These are phyloP conservation scores for Tetrahymena elliotti DNA, from an alignment of 73 alveolate genomes.

Conservation along the genomic window DNA sequence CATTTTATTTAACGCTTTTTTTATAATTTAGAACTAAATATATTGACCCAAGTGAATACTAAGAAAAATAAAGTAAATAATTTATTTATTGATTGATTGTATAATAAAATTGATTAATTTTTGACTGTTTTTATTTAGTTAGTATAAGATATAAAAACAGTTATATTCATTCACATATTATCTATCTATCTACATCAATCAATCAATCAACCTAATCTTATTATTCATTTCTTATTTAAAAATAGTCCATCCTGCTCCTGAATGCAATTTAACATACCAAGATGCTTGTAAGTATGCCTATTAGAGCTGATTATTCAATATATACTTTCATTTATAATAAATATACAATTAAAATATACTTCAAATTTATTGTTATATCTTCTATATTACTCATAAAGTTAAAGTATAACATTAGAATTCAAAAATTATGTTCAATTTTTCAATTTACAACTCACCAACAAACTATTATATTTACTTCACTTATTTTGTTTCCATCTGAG, in stretches of 20 bases:
- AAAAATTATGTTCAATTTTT: too few species aligned
- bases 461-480: too few species aligned
- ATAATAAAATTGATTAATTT: background rate
- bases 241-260: background rate
- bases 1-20: background rate
- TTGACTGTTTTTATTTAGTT: background rate
- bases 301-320: background rate
- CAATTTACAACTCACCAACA: too few species aligned
- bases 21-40: background rate
- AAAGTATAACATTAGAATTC: background rate
- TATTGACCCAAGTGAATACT: background rate
- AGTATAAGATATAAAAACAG: background rate
- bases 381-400: background rate
- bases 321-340: background rate
- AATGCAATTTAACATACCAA: background rate
- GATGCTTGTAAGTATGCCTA: background rate
- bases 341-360: background rate
- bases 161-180: background rate
- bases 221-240: background rate
- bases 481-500: too few species aligned
- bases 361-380: background rate
- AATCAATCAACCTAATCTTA: too few species aligned
- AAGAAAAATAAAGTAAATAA: background rate
- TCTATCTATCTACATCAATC: background rate
- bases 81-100: background rate